A percentile compares a stretch with the other conserved stretches of the same genome.
phyloP scores from a whole-genome alignment of 2,329 filamentous ascomycete species.

The Hypoxylon rubiginosum region DNA sequence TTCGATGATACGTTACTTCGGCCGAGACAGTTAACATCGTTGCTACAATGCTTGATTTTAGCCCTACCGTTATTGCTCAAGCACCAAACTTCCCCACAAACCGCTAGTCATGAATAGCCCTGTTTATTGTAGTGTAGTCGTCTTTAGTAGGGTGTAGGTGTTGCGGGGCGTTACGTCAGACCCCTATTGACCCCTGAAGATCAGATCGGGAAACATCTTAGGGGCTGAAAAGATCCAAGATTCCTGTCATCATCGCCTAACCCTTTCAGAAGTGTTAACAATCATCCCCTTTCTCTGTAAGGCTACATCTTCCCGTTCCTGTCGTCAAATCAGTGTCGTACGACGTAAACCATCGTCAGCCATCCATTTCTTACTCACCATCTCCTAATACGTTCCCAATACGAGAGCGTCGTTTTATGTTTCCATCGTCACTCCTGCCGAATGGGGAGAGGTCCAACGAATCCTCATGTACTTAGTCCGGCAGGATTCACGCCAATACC shows the following conservation, averaged over 20 bases:
- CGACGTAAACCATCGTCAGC: neutral
- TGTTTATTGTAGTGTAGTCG: constrained; percentile 7
- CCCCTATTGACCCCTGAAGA: constrained; percentile 11
- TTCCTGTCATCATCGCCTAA: neutral
- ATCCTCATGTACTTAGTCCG: constrained; percentile 11
- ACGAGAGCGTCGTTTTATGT: constrained; percentile 8
- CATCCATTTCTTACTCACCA: neutral
- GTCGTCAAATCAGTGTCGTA: neutral
- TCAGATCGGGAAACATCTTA: neutral
- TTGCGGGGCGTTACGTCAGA: constrained; percentile 19
- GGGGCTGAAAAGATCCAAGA: neutral
- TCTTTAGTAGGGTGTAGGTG: constrained; percentile 3
- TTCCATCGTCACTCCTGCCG: constrained; percentile 18
- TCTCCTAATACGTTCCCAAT: neutral
- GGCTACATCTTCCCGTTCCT: constrained; percentile 16
- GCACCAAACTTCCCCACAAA: constrained; percentile 5
- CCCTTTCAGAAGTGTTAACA: neutral
- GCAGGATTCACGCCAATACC: constrained; percentile 17
- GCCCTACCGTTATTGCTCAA: constrained; percentile 19
- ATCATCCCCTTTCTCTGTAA: constrained; percentile 12
- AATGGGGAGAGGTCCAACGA: constrained; percentile 9
- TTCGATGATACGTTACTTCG: constrained; percentile 25
- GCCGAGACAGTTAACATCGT: neutral
- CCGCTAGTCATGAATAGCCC: constrained; percentile 11
- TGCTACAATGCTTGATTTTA: constrained; percentile 1